Base-by-base conservation (phyloP, 2,329 filamentous ascomycete genomes). In the Pestalotiopsis sp. region DNA sequence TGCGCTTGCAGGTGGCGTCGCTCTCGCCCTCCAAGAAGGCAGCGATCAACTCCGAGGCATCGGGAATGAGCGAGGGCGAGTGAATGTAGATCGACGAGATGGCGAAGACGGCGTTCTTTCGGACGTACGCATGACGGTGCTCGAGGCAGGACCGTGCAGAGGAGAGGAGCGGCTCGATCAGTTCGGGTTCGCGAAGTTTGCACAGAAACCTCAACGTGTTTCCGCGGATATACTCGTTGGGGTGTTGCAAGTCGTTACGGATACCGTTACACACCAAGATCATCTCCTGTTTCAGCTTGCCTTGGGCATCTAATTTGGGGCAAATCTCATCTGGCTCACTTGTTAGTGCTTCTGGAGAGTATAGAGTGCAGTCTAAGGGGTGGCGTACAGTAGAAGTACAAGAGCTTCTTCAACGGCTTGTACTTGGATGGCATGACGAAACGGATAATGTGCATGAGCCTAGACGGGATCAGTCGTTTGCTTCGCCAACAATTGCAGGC, bases 381-480 rank as follows among this genome's bases (percentile, higher is more conserved):
- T 98, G 27, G 7, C 23, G 41, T 62, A 62, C 59, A 98, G 86
- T 99, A 99, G 82, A 99, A 96, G 84, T 99, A 99, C 68, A 99
- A 89, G 70, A 99, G 88, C 86, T 99, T 99, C 89, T 99, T 99
- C 77, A 99, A 86, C 57, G 92, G 86, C 85, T 99, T 99, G 82
- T 93, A 94, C 85, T 97, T 98, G 72, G 94, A 97, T 14, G 96
- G 96, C 96, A 99, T 99, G 76, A 99, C 95, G 80, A 99, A 99
- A 80, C 96, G 94, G 81, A 99, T 99, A 78, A 99, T 99, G 85
- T 98, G 96, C 96, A 99, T 99, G 75, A 99, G 90, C 12, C 59
- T 62, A 36, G 9, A 62, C 36, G 13, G 59, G 27, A 62, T 62
- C 36, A 62, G 59, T 62, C 27, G n/a, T 20, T 20, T 12, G 25